phyloP scores from a whole-genome alignment of 352 stramenopile genomes.

The Phytophthora syringae region DNA sequence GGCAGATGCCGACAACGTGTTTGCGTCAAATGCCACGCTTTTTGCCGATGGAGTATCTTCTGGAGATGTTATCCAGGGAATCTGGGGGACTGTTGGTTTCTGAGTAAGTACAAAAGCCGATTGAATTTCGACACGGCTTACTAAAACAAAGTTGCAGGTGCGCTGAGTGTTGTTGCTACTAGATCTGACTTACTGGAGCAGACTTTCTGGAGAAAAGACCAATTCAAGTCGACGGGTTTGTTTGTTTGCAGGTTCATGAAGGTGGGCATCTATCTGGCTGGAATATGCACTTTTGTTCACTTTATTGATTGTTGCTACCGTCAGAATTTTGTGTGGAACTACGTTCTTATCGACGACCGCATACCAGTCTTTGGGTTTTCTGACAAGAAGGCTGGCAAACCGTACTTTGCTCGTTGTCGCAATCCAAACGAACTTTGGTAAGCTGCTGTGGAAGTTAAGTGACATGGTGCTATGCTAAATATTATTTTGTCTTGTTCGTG shows the following conservation, averaged over 20 bases:
- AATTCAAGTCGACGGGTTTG: conserved; percentile 78
- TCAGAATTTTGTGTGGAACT: conserved; percentile 91
- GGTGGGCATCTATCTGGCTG: conserved; percentile 6
- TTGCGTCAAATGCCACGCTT: conserved; percentile 67
- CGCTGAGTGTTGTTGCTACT: conserved; percentile 88
- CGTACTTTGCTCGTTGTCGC: conserved; percentile 83
- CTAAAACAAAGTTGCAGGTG: conserved; percentile 50
- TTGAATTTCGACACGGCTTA: background rate
- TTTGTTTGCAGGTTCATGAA: conserved; percentile 95
- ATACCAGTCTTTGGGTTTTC: conserved; percentile 87
- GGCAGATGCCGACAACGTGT: conserved; percentile 41
- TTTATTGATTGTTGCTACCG: background rate
- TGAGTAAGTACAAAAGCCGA: conserved; percentile 58
- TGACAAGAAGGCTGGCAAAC: conserved; percentile 81
- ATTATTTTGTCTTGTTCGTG: background rate
- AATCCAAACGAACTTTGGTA: conserved; percentile 91
- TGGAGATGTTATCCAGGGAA: conserved; percentile 90
- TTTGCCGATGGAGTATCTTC: conserved; percentile 82
- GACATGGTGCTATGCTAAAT: background rate
- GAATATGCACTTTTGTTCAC: background rate
- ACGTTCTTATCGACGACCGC: conserved; percentile 92
- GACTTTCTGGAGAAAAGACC: conserved; percentile 78
- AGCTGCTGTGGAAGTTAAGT: background rate
- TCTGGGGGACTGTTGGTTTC: conserved; percentile 93
- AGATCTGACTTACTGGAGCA: conserved; percentile 80